A percentile compares a stretch with the other conserved stretches of the same genome.
Evolutionary conservation across 2,329 filamentous ascomycete species (phyloP).

Genomic region (Talaromyces atroroseus): DNA sequence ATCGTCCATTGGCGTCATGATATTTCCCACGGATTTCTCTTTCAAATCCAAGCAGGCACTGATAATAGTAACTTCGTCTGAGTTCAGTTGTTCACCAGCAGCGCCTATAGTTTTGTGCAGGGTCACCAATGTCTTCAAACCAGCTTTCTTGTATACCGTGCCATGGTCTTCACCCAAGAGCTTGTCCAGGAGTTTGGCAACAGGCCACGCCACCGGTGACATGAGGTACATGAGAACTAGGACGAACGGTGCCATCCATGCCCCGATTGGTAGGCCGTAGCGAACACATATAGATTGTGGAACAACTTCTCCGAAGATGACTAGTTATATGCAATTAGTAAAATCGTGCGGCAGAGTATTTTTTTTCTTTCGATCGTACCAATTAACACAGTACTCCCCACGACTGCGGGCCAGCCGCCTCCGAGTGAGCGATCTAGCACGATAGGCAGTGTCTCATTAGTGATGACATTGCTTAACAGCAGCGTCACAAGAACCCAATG

Average conservation of each 20-base stretch:
- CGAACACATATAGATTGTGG: slow-evolving; percentile 95
- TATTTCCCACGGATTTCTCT: slow-evolving; percentile 86
- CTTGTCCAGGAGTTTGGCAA: slow-evolving; percentile 89
- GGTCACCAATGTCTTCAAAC: slow-evolving; percentile 91
- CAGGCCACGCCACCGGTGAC: slow-evolving; percentile 86
- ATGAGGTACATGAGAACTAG: slow-evolving; percentile 86
- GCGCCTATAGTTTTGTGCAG: slow-evolving; percentile 88
- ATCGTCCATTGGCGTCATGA: slow-evolving; percentile 98
- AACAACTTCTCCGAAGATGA: slow-evolving; percentile 96
- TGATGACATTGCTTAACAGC: slow-evolving; percentile 92
- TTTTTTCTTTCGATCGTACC: slow-evolving; percentile 32
- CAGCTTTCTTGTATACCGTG: slow-evolving; percentile 96
- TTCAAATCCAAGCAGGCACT: slow-evolving; percentile 94
- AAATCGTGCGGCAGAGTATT: neutral
- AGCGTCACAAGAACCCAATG: slow-evolving; percentile 97
- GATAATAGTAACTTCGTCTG: slow-evolving; percentile 98
- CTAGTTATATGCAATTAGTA: slow-evolving; percentile 42
- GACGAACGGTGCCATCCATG: slow-evolving; percentile 86
- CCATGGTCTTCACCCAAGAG: slow-evolving; percentile 92
- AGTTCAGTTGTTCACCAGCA: slow-evolving; percentile 79
- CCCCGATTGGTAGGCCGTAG: slow-evolving; percentile 90
- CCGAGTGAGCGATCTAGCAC: slow-evolving; percentile 90
- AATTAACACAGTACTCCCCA: slow-evolving; percentile 89
- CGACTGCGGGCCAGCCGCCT: slow-evolving; percentile 87
- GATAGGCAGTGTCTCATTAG: slow-evolving; percentile 93